Evolutionary conservation across 2,329 filamentous ascomycete species (phyloP).

Genomic region (Pseudogymnoascus sp.): DNA sequence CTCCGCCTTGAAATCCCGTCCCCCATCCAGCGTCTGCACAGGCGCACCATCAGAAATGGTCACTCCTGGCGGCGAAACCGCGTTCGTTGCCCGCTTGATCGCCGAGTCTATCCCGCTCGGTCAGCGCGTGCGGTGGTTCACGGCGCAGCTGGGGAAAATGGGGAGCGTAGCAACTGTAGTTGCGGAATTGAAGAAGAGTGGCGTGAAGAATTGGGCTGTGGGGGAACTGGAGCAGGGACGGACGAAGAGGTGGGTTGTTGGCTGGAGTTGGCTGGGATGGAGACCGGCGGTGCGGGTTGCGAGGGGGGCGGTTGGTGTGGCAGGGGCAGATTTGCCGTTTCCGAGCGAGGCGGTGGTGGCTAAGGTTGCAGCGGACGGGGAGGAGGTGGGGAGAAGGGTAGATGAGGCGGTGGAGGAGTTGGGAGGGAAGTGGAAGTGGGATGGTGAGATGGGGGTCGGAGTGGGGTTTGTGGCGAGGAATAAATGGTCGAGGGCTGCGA

Average conservation of each 20-base stretch:
- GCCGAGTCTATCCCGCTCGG: slow-evolving; percentile 56
- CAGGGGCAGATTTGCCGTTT: slow-evolving; percentile 40
- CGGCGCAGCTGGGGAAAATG: slow-evolving; percentile 80
- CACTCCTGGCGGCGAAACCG: slow-evolving; percentile 66
- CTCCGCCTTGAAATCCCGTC: slow-evolving; percentile 57
- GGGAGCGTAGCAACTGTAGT: slow-evolving; percentile 59
- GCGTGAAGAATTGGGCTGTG: slow-evolving; percentile 72
- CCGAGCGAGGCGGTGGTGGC: slow-evolving; percentile 41
- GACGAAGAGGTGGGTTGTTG: slow-evolving; percentile 81
- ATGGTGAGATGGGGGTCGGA: slow-evolving; percentile 18
- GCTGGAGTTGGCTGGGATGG: slow-evolving; percentile 70
- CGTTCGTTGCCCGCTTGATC: slow-evolving; percentile 66
- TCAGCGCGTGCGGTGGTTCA: slow-evolving; percentile 74
- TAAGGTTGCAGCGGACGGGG: slow-evolving; percentile 57
- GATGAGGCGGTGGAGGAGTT: slow-evolving; percentile 25
- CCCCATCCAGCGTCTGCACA: slow-evolving; percentile 66
- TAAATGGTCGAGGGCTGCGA: slow-evolving; percentile 30
- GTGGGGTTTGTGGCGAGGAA: slow-evolving; percentile 27
- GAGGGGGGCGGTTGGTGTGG: slow-evolving; percentile 18
- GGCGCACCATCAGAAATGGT: slow-evolving; percentile 84
- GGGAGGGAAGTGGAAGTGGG: slow-evolving; percentile 27
- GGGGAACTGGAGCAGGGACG: slow-evolving; percentile 73
- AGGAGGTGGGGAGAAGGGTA: slow-evolving; percentile 57
- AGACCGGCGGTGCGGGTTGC: slow-evolving; percentile 50
- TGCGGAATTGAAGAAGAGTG: slow-evolving; percentile 48